Evolutionary conservation across 495 filamentous ascomycete species (phyloP), one percentile per base, ranked within the genome.

Genomic region (Baudoinia panamericana): DNA sequence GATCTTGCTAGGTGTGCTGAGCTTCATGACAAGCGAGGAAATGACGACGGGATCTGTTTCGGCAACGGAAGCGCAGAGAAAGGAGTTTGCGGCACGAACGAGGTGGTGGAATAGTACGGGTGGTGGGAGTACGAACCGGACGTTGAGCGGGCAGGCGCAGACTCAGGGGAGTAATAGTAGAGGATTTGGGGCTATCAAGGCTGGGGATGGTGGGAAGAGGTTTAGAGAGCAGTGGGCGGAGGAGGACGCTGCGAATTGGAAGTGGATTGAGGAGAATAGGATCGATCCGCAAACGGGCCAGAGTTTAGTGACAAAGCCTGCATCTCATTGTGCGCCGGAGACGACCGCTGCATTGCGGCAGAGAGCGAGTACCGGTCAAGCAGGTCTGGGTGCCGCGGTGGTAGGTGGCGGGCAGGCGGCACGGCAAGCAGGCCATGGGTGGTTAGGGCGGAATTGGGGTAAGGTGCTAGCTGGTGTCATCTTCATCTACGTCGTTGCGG

Each of bases 81-180:
- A 75, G 57, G 71, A 78, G 48, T 74, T 81, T 17, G 86, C 90
- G 1, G 72, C 71, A 8, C 71, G 84, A 36, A 83, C 82, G 3
- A 64, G 83, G 30, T 97, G 90, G 90, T 96, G 90, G 90, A 97
- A 97, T 59, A 79, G 75, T 20, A 96, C 90, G 1, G 92, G 88
- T 16, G 92, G 90, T 25, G 90, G 90, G n/a, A 83, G 78, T 3
- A 76, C 77, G 30, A 56, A 68, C 22, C 68, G 60, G 39, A 59
- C 61, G 11, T 58, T 62, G 1, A 68, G 70, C 8, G 65, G 72
- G 8, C 59, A 49, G 1, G 56, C 63, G 9, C 62, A 64, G 0
- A 56, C 62, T 21, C 65, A 18, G 23, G 43, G 26, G 21, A 51
- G 48, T 19, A 55, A 47, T 23, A 36, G 36, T 11, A 37, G 43